Evolutionary conservation across 306 rosid species (phyloP).

Genomic region (Psophocarpus tetragonolobus): DNA sequence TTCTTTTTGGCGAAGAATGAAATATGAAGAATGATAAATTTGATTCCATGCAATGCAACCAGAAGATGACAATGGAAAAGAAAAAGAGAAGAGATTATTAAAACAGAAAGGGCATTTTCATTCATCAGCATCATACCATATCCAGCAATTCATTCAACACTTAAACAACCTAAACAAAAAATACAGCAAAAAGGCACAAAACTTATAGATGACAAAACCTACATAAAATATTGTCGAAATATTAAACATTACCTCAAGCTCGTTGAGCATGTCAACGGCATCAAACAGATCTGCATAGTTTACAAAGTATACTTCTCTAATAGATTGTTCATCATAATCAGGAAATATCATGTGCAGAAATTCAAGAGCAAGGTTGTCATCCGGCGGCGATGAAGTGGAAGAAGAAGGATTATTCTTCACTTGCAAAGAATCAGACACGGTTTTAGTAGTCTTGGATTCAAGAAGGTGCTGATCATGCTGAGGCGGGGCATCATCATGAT

Average conservation of each 20-base stretch:
- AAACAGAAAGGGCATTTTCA: not conserved
- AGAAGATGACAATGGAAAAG: not conserved
- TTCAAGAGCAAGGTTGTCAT: slow-evolving; percentile 55
- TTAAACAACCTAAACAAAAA: not conserved
- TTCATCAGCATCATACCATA: not conserved
- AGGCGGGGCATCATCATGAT: not conserved
- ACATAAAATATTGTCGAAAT: not conserved
- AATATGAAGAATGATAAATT: too few relatives aligned
- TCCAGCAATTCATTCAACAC: not conserved
- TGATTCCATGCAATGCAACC: not conserved
- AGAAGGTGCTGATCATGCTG: not conserved
- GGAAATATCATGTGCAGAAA: slow-evolving; percentile 58
- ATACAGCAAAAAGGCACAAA: not conserved
- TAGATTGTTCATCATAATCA: slow-evolving; percentile 50
- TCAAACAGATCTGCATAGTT: slow-evolving; percentile 52
- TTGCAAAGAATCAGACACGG: not conserved
- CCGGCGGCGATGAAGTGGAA: not conserved
- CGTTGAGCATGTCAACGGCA: slow-evolving; percentile 59
- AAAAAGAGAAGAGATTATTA: not conserved
- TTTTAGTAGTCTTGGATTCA: not conserved
- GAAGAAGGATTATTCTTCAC: not conserved
- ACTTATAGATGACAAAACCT: not conserved
- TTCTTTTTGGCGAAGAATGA: too few relatives aligned
- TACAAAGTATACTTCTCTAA: slow-evolving; percentile 51
- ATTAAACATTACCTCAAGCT: slow-evolving; percentile 40